phyloP scores from a whole-genome alignment of 257 asterid species.

The Paraleonurus japonicus region DNA sequence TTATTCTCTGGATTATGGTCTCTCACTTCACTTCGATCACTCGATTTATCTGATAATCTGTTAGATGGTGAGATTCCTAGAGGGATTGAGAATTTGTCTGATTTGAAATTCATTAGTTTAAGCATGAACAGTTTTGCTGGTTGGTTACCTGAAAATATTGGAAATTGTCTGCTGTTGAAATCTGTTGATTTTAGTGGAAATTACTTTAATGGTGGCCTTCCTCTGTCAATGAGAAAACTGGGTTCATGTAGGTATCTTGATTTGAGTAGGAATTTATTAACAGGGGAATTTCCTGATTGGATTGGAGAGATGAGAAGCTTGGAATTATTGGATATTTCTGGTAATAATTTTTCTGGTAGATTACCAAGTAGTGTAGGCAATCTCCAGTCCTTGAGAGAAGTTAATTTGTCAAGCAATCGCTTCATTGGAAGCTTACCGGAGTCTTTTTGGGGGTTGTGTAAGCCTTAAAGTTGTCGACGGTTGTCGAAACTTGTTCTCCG shows the following conservation, averaged over 20 bases:
- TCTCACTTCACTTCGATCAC: conserved; percentile 45
- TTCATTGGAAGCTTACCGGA: conserved; percentile 64
- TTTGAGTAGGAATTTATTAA: conserved; percentile 47
- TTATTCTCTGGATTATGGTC: conserved; percentile 52
- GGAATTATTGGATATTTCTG: conserved; percentile 58
- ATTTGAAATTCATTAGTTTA: conserved; percentile 44
- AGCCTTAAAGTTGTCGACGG: conserved; percentile 57
- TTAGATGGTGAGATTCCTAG: conserved; percentile 67
- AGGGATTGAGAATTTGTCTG: conserved; percentile 48
- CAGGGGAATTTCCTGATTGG: conserved; percentile 75
- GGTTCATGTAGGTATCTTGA: conserved; percentile 45
- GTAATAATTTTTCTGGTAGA: conserved; percentile 56
- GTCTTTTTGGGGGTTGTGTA: conserved; percentile 47
- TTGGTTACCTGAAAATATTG: conserved; percentile 61
- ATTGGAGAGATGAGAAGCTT: conserved; percentile 68
- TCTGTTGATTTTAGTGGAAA: conserved; percentile 58
- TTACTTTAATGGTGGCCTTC: conserved; percentile 54
- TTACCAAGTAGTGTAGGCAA: conserved; percentile 49
- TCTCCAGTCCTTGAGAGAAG: conserved; percentile 47
- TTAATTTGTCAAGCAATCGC: conserved; percentile 57
- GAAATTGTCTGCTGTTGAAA: conserved; percentile 53
- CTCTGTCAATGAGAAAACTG: conserved; percentile 58
- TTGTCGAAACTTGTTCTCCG: conserved; percentile 48
- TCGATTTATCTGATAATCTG: conserved; percentile 68
- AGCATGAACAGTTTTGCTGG: conserved; percentile 56